Evolutionary conservation across 176 grass and related monocot genomes (phyloP).

Genomic region (Musa acuminata): DNA sequence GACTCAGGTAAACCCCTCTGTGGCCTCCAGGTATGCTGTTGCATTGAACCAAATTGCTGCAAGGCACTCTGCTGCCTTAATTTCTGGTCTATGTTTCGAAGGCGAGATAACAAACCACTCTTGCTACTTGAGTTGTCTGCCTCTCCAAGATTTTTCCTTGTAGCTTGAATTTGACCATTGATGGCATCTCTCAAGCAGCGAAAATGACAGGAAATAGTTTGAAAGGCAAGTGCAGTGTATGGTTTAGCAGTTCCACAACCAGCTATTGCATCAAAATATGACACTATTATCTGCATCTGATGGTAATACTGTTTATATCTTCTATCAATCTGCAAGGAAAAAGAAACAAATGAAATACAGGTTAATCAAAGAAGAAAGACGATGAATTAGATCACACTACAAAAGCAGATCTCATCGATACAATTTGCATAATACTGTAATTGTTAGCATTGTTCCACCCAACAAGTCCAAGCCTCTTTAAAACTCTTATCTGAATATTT

Average conservation of each 20-base stretch:
- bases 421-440: background rate
- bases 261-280: constrained; percentile 73
- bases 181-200: constrained; percentile 97
- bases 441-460: background rate
- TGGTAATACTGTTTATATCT: constrained; percentile 97
- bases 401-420: background rate
- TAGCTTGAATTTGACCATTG: constrained; percentile 57
- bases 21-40: constrained; percentile 90
- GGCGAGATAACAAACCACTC: constrained; percentile 67
- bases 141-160: constrained; percentile 78
- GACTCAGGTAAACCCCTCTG: constrained; percentile 94
- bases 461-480: background rate
- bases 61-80: constrained; percentile 79
- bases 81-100: constrained; percentile 86
- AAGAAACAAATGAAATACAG: constrained; percentile 21
- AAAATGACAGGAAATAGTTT: constrained; percentile 92
- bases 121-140: constrained; percentile 48
- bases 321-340: constrained; percentile 56
- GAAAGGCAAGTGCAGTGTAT: constrained; percentile 88
- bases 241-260: constrained; percentile 78
- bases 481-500: no score
- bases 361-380: constrained; percentile 9
- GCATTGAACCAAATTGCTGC: constrained; percentile 95
- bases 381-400: background rate
- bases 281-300: constrained; percentile 93